Evolutionary conservation across 257 asterid genomes (phyloP).

Genomic region (Solanum tacnaense): DNA sequence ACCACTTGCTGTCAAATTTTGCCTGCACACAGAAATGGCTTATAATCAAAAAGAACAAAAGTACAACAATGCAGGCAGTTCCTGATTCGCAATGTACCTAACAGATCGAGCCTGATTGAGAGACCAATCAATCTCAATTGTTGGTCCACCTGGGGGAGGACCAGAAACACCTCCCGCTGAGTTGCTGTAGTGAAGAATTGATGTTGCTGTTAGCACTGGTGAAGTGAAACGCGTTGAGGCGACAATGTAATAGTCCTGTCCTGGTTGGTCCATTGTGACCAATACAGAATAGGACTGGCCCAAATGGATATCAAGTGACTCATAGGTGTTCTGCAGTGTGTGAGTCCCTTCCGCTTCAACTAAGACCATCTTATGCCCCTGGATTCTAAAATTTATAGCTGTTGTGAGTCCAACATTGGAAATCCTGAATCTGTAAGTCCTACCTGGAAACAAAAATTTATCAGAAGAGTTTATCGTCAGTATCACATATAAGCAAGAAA

Average conservation of each 20-base stretch:
- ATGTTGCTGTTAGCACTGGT: slow-evolving; percentile 28
- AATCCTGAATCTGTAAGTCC: slow-evolving; percentile 36
- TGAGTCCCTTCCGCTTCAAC: slow-evolving; percentile 44
- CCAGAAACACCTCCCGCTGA: slow-evolving; percentile 25
- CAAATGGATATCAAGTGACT: slow-evolving; percentile 33
- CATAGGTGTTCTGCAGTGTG: slow-evolving; percentile 28
- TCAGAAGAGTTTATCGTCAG: not conserved
- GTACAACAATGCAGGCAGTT: not conserved
- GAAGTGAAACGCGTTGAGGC: slow-evolving; percentile 35
- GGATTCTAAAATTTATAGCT: slow-evolving; percentile 32
- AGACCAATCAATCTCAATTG: slow-evolving; percentile 35
- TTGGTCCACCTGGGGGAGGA: slow-evolving; percentile 31
- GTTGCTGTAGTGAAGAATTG: slow-evolving; percentile 32
- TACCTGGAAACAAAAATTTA: slow-evolving; percentile 14
- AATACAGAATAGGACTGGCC: slow-evolving; percentile 40
- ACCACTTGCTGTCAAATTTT: slow-evolving; percentile 41
- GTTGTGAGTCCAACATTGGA: slow-evolving; percentile 34
- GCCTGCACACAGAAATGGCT: slow-evolving; percentile 7
- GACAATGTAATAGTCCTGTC: slow-evolving; percentile 21
- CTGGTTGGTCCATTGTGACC: slow-evolving; percentile 31
- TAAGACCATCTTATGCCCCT: slow-evolving; percentile 34
- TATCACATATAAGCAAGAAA: not conserved
- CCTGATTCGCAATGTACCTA: slow-evolving; percentile 13
- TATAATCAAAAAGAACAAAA: not conserved
- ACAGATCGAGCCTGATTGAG: slow-evolving; percentile 44